Base-by-base conservation (phyloP, 208 protist species). In the Plasmodiophora brassicae region DNA sequence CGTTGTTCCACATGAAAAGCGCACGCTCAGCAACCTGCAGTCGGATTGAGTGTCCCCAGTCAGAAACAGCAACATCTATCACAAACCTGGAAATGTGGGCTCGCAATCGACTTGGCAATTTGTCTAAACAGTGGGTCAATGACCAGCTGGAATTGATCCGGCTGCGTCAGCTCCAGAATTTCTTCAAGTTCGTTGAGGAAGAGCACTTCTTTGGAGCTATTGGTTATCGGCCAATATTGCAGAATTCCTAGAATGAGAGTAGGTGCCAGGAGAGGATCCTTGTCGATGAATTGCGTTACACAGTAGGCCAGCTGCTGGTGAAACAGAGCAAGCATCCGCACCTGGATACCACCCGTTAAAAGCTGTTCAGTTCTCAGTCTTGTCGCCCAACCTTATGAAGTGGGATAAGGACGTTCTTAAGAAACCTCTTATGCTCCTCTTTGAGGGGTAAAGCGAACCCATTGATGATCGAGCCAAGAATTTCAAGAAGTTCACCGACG, bases 371-470 rank as follows among this genome's bases (percentile, higher is more conserved):
- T 5, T 36, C 22, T 36, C 22, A 10, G 32, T 14, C 71, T 14
- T 22, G 22, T 8, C 36, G 85, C 71, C 1, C n/a, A 1, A 86
- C 71, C 53, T 91, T 91, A 87, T 94, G 92, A 0, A 94, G 87
- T 0, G 93, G 93, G 32, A 94, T 71, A 1, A 94, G 88, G 25
- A 71, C 83, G 1, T 71, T 14, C 41, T 43, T 45, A 0, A 93
- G 53, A 45, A 94, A 94, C 32, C 53, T 22, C 50, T 90, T 90
- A 87, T 94, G 93, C 72, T 94, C 93, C 0, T 84, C 87, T 85
- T 94, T 94, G 1, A 94, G 86, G n/a, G 93, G 93, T 25, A 92
- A 45, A 35, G 91, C 91, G 57, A 94, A 94, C 0, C 93, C 93
- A 85, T 94, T 92, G 54, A 94, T 94, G 65, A 94, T 94, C 22